phyloP scores from a whole-genome alignment of 2,329 filamentous ascomycete genomes.

The Coccinonectria pachysandricola region DNA sequence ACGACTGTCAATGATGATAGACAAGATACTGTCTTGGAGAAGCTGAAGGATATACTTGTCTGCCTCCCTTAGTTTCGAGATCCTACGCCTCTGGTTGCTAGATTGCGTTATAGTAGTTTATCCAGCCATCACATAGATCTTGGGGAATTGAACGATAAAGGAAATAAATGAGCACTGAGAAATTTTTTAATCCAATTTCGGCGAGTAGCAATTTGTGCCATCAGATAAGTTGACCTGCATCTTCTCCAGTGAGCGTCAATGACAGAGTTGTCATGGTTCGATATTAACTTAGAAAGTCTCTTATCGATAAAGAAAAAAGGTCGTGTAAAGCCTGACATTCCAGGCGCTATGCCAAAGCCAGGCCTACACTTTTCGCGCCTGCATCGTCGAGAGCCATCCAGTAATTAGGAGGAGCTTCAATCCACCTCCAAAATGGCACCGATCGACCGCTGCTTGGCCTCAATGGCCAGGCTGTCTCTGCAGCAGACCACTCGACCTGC shows the following conservation, averaged over 20 bases:
- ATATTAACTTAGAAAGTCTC: too few relatives aligned
- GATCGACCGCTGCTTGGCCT: constrained; percentile 43
- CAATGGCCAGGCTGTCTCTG: constrained; percentile 41
- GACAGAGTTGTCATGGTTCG: too few relatives aligned
- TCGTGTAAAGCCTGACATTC: constrained; percentile 10
- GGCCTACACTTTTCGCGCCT: constrained; percentile 17
- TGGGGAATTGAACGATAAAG: too few relatives aligned
- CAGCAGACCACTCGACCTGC: constrained; percentile 32
- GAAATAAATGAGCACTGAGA: too few relatives aligned
- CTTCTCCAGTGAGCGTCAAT: too few relatives aligned
- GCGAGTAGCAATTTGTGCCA: too few relatives aligned
- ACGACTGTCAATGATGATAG: constrained; percentile 31
- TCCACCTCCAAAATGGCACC: constrained; percentile 34
- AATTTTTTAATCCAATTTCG: too few relatives aligned
- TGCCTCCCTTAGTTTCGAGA: constrained; percentile 14
- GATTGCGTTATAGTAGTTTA: too few relatives aligned
- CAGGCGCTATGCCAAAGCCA: constrained; percentile 11
- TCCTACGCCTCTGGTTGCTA: too few relatives aligned
- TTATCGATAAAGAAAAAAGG: constrained; percentile 16
- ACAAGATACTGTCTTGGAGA: constrained; percentile 22
- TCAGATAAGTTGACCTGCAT: too few relatives aligned
- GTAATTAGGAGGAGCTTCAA: constrained; percentile 18
- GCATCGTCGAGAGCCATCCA: constrained; percentile 3
- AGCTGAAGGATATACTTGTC: constrained; percentile 21
- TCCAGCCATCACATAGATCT: too few relatives aligned